These are phyloP conservation scores for Fusarium liriodendri DNA, from an alignment of 2,329 filamentous ascomycete genomes.

Conservation along the genomic window DNA sequence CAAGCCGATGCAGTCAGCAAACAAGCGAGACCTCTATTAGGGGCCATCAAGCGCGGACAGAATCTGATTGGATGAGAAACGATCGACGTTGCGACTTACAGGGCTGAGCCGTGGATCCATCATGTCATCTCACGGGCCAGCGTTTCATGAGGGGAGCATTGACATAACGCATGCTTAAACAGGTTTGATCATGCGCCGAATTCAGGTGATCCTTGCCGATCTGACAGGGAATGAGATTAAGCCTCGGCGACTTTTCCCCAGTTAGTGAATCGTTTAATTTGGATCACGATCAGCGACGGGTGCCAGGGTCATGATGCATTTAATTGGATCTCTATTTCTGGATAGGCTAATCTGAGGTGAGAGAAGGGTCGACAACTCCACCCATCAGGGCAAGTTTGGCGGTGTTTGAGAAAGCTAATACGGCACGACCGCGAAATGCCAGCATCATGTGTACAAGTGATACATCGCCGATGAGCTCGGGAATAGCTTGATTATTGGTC, in stretches of 20 bases:
- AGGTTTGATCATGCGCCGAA: neutral
- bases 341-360: neutral
- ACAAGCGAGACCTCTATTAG: neutral
- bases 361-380: neutral
- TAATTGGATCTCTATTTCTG: neutral
- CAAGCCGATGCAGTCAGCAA: neutral
- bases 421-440: neutral
- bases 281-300: neutral
- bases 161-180: neutral
- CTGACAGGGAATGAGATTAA: neutral
- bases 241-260: neutral
- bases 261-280: neutral
- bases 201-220: neutral
- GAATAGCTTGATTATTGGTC: too few relatives aligned
- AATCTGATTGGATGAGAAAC: neutral
- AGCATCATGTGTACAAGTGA: too few relatives aligned
- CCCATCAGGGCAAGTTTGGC: neutral
- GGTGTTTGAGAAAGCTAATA: neutral
- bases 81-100: neutral
- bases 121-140: neutral
- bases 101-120: neutral
- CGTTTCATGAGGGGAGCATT: neutral
- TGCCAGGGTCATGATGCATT: neutral
- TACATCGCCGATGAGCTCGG: too few relatives aligned
- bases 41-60: neutral